Evolutionary conservation across 108 stramenopile genomes (phyloP).

Genomic region (Cyclotella cryptica): DNA sequence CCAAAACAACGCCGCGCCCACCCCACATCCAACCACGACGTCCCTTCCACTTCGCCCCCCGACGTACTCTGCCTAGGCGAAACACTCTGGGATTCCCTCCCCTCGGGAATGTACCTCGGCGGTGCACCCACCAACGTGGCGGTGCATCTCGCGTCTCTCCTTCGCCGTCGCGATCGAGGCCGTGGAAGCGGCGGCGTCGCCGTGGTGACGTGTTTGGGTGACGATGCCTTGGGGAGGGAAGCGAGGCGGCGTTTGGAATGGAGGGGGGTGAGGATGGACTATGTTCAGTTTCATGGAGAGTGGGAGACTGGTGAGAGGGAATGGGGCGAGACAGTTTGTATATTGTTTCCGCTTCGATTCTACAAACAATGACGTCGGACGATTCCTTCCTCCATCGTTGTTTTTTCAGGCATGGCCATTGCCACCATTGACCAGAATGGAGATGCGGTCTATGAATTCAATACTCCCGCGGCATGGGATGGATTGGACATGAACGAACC

Average conservation of each 20-base stretch:
- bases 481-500: constrained; percentile 25
- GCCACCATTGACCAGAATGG: constrained; percentile 36
- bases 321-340: no score
- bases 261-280: constrained; percentile 34
- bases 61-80: constrained; percentile 49
- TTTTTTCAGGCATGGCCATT: constrained; percentile 40
- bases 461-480: constrained; percentile 59
- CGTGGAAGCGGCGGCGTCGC: no score
- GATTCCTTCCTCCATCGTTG: no score
- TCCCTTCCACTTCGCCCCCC: constrained; percentile 11
- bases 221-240: constrained; percentile 52
- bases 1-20: not conserved
- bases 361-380: no score
- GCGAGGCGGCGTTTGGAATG: constrained; percentile 40
- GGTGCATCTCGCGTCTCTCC: constrained; percentile 47
- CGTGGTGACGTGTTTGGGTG: constrained; percentile 45
- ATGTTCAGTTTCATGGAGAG: constrained; percentile 28
- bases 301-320: constrained; percentile 46
- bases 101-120: constrained; percentile 52
- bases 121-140: constrained; percentile 59
- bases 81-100: constrained; percentile 54
- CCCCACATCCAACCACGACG: not conserved
- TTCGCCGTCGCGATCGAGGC: constrained; percentile 8
- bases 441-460: constrained; percentile 55
- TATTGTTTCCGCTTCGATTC: no score